phyloP scores from a whole-genome alignment of 345 rosid species.

The Arabis alpina region DNA sequence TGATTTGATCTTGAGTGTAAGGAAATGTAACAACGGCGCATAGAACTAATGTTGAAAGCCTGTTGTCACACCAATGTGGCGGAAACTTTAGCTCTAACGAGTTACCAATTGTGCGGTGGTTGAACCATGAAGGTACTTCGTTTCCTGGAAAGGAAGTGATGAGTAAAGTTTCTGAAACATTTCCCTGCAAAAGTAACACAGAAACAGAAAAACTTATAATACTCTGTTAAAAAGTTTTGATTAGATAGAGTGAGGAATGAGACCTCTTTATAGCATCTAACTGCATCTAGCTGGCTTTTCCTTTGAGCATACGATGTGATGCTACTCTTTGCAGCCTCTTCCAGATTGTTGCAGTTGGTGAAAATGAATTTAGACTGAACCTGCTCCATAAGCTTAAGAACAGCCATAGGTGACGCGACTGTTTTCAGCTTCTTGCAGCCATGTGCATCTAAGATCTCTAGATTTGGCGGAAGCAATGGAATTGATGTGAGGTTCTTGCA shows the following conservation, averaged over 20 bases:
- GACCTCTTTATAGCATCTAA: no score
- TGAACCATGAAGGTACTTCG: constrained; percentile 40
- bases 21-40: constrained; percentile 33
- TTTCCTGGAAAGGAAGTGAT: constrained; percentile 33
- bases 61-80: constrained; percentile 35
- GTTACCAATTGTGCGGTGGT: neutral
- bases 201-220: neutral
- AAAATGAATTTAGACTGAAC: no score
- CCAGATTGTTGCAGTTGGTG: no score
- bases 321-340: no score
- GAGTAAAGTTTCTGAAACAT: constrained; percentile 21
- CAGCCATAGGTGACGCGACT: neutral
- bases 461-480: constrained; percentile 29
- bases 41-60: constrained; percentile 23
- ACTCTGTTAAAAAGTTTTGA: neutral
- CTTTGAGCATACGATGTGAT: no score
- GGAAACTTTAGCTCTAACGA: neutral
- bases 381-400: no score
- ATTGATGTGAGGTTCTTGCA: constrained; percentile 33
- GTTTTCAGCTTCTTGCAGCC: constrained; percentile 25
- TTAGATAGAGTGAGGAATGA: no score
- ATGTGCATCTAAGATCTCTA: constrained; percentile 37
- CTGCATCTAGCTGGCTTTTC: no score
- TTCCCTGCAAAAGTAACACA: constrained; percentile 25
- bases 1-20: neutral